These are phyloP conservation scores for Telopea speciosissima DNA, from an alignment of 177 flowering plant species.

Conservation along the genomic window DNA sequence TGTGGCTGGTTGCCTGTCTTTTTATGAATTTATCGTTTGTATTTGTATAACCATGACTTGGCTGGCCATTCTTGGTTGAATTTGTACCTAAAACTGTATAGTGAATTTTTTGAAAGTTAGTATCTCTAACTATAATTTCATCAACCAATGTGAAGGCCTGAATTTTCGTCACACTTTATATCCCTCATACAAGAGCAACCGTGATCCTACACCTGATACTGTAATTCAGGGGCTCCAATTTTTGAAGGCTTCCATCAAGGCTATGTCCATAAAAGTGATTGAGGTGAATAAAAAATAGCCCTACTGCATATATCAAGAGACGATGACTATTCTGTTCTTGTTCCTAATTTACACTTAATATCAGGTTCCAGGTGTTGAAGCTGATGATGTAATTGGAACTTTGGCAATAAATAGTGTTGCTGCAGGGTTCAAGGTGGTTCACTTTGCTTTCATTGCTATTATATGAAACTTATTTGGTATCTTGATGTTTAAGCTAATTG, in stretches of 20 bases:
- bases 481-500: background rate
- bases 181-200: slow-evolving; percentile 82
- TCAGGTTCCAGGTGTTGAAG: slow-evolving; percentile 98
- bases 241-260: slow-evolving; percentile 86
- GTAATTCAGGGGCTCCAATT: slow-evolving; percentile 93
- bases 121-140: slow-evolving; percentile 1
- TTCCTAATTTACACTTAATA: slow-evolving; percentile 11
- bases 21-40: background rate
- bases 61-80: background rate
- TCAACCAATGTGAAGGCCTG: slow-evolving; percentile 41
- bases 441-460: background rate
- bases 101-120: background rate
- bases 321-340: background rate
- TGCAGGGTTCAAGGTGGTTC: slow-evolving; percentile 72
- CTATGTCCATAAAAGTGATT: slow-evolving; percentile 89
- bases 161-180: slow-evolving; percentile 87
- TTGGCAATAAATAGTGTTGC: slow-evolving; percentile 75
- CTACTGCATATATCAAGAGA: background rate
- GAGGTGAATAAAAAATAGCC: slow-evolving; percentile 44
- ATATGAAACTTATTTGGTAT: too few species aligned
- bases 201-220: slow-evolving; percentile 93
- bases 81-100: background rate
- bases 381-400: slow-evolving; percentile 99
- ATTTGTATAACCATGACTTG: background rate
- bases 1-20: too few species aligned